Evolutionary conservation across 768 basidiomycete species (phyloP).

Genomic region (Boletus reticulatus): DNA sequence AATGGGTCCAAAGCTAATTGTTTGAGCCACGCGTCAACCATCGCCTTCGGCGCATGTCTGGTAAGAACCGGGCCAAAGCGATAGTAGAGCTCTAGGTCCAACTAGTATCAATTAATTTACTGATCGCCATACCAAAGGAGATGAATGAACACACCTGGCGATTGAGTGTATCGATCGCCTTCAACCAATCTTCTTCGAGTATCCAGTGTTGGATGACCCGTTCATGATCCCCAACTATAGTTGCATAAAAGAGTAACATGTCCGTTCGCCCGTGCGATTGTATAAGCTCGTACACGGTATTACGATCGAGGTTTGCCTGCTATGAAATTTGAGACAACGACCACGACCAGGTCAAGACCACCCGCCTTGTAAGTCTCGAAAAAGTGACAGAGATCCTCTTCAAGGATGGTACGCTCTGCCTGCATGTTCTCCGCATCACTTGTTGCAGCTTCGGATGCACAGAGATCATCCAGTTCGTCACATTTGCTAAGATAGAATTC

Average conservation of each 20-base stretch:
- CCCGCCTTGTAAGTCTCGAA: slow-evolving; percentile 90
- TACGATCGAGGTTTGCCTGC: slow-evolving; percentile 81
- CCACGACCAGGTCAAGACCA: neutral
- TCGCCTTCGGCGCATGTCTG: slow-evolving; percentile 82
- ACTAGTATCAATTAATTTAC: slow-evolving; percentile 40
- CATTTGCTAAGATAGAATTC: slow-evolving; percentile 97
- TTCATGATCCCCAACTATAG: slow-evolving; percentile 73
- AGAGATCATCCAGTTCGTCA: slow-evolving; percentile 91
- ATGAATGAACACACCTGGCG: slow-evolving; percentile 59
- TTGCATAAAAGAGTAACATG: slow-evolving; percentile 88
- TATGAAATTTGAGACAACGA: neutral
- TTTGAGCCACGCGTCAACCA: slow-evolving; percentile 90
- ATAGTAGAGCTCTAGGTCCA: slow-evolving; percentile 88
- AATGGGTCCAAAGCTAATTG: slow-evolving; percentile 77
- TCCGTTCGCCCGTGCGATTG: slow-evolving; percentile 91
- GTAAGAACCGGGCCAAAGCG: slow-evolving; percentile 88
- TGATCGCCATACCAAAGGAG: neutral
- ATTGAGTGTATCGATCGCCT: slow-evolving; percentile 87
- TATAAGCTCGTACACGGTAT: slow-evolving; percentile 90
- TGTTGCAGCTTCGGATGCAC: slow-evolving; percentile 80
- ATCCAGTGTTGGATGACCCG: slow-evolving; percentile 92
- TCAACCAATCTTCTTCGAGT: slow-evolving; percentile 86
- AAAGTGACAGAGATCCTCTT: slow-evolving; percentile 92
- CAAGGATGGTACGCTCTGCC: slow-evolving; percentile 76
- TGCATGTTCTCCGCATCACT: slow-evolving; percentile 84